These are phyloP conservation scores for Dactylellina cionopaga DNA, from an alignment of 2,329 filamentous ascomycete species.

Conservation along the genomic window DNA sequence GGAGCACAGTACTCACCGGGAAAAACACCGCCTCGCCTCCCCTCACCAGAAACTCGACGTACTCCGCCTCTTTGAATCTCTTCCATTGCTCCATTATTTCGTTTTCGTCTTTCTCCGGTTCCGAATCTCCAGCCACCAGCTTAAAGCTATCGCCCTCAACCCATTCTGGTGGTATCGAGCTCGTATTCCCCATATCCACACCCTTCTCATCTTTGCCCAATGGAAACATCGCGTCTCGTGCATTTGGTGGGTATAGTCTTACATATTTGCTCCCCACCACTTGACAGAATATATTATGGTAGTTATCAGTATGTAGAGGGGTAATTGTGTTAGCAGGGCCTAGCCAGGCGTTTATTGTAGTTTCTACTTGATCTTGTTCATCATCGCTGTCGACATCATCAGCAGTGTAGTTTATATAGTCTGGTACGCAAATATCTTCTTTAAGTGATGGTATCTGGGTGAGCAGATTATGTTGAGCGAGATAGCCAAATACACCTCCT, in stretches of 20 bases:
- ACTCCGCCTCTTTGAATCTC: slow-evolving; percentile 70
- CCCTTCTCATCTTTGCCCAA: slow-evolving; percentile 71
- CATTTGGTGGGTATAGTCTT: slow-evolving; percentile 79
- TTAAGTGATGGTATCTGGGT: slow-evolving; percentile 80
- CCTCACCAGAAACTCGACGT: slow-evolving; percentile 79
- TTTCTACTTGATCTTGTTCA: slow-evolving; percentile 63
- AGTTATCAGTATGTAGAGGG: slow-evolving; percentile 90
- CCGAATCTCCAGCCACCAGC: slow-evolving; percentile 15
- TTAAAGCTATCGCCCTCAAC: slow-evolving; percentile 67
- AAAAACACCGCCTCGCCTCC: slow-evolving; percentile 89
- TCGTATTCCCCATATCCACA: slow-evolving; percentile 94
- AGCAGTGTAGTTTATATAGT: slow-evolving; percentile 65
- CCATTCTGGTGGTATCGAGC: slow-evolving; percentile 77
- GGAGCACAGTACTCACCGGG: slow-evolving; percentile 66
- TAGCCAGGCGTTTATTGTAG: slow-evolving; percentile 88
- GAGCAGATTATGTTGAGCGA: slow-evolving; percentile 91
- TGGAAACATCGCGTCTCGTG: slow-evolving; percentile 70
- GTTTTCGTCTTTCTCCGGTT: slow-evolving; percentile 53
- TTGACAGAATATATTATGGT: slow-evolving; percentile 91
- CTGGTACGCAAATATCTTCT: slow-evolving; percentile 80
- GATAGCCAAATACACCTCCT: slow-evolving; percentile 70
- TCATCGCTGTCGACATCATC: slow-evolving; percentile 59
- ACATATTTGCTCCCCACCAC: slow-evolving; percentile 91
- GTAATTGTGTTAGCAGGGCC: slow-evolving; percentile 88
- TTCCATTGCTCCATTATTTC: slow-evolving; percentile 59